Evolutionary conservation across 345 rosid species (phyloP).

Genomic region (Brassica cretica): DNA sequence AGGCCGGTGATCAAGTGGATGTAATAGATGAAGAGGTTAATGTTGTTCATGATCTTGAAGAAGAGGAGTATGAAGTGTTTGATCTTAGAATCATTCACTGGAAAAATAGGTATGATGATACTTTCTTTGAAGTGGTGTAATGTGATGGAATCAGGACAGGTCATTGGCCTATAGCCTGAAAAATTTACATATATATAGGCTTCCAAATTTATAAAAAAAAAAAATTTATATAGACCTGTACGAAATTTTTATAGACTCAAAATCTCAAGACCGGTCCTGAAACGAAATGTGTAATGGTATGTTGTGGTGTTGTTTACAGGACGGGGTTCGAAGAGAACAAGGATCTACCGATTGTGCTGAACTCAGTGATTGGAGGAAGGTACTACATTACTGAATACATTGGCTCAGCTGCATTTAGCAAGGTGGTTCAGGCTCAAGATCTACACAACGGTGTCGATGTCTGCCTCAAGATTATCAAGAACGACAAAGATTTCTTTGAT

Average conservation of each 20-base stretch:
- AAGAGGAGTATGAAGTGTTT: constrained; percentile 75
- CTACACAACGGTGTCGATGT: constrained; percentile 71
- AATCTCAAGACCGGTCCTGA: not conserved
- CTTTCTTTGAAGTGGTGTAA: not conserved
- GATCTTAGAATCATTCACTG: constrained; percentile 80
- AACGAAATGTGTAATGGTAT: not conserved
- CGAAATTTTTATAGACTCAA: not conserved
- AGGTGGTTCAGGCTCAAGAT: constrained; percentile 91
- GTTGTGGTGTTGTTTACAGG: constrained; percentile 48
- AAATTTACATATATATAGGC: no score
- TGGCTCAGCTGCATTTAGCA: constrained; percentile 96
- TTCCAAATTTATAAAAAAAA: not conserved
- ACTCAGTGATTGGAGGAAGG: constrained; percentile 80
- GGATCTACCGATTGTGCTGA: constrained; percentile 72
- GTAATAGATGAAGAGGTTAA: constrained; percentile 41
- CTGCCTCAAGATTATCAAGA: constrained; percentile 93
- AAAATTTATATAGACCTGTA: not conserved
- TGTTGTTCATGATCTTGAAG: constrained; percentile 62
- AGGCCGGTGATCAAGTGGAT: constrained; percentile 36
- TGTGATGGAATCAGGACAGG: not conserved
- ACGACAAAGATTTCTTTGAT: constrained; percentile 94
- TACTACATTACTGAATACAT: constrained; percentile 84
- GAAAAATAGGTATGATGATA: constrained; percentile 65
- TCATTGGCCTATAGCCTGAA: not conserved
- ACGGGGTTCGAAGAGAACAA: constrained; percentile 94